These are phyloP conservation scores for Puccinia horiana DNA, from an alignment of 1,284 basidiomycete genomes.

Conservation along the genomic window DNA sequence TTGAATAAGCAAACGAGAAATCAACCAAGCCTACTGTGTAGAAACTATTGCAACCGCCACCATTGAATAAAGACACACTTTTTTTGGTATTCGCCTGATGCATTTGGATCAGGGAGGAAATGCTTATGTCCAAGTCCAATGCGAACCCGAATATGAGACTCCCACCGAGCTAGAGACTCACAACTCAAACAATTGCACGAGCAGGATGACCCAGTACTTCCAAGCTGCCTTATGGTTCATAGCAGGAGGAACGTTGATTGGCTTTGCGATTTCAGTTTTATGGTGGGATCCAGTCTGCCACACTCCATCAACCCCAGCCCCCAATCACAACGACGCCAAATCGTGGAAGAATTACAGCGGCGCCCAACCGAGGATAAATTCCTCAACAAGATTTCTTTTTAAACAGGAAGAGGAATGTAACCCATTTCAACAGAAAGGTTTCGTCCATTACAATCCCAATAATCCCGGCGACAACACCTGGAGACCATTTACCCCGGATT, in stretches of 20 bases:
- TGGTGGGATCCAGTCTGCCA: slow-evolving; percentile 43
- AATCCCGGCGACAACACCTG: slow-evolving; percentile 28
- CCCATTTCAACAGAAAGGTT: slow-evolving; percentile 33
- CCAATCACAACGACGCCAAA: neutral
- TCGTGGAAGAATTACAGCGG: too few relatives aligned
- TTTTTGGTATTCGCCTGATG: neutral
- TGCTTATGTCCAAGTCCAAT: slow-evolving; percentile 24
- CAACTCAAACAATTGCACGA: neutral
- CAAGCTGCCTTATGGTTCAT: slow-evolving; percentile 32
- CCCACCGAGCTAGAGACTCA: neutral
- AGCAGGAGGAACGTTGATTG: slow-evolving; percentile 34
- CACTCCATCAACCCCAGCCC: neutral
- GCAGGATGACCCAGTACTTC: neutral
- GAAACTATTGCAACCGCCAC: neutral
- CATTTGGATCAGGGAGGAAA: neutral
- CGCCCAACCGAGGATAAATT: slow-evolving; percentile 16
- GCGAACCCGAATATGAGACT: neutral
- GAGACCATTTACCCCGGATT: slow-evolving; percentile 15
- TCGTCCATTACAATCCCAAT: slow-evolving; percentile 20
- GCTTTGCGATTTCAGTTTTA: slow-evolving; percentile 36
- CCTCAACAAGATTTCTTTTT: neutral
- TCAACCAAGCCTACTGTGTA: neutral
- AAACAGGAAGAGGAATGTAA: neutral
- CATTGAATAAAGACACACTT: neutral
- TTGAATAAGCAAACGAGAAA: neutral